These are phyloP conservation scores for Pseudocercospora vitis DNA, from an alignment of 2,329 filamentous ascomycete genomes.

Conservation along the genomic window DNA sequence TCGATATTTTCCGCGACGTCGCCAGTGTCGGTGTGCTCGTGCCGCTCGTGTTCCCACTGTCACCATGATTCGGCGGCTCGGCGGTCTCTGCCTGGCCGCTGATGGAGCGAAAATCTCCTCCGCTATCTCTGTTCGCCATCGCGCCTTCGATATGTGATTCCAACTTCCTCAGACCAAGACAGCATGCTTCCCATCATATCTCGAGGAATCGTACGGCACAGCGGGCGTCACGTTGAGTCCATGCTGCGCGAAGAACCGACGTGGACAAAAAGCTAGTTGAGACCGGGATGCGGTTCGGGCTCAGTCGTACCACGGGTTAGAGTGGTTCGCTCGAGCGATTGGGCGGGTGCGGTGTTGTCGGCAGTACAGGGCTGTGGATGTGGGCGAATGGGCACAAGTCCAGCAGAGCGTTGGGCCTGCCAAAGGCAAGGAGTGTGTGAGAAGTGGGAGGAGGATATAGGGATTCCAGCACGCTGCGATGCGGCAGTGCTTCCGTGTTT, in stretches of 20 bases:
- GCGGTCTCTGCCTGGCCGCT: slow-evolving; percentile 40
- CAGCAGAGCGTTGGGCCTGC: not conserved
- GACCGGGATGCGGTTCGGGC: slow-evolving; percentile 3
- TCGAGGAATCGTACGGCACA: not conserved
- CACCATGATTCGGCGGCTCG: slow-evolving; percentile 35
- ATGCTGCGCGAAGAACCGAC: slow-evolving; percentile 13
- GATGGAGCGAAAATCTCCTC: slow-evolving; percentile 39
- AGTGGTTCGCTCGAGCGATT: not conserved
- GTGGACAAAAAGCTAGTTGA: slow-evolving; percentile 11
- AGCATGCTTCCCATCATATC: slow-evolving; percentile 18
- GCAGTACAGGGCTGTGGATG: not conserved
- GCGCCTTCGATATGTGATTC: slow-evolving; percentile 21
- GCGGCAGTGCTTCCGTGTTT: not conserved
- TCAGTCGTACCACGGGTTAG: not conserved
- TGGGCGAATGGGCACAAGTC: not conserved
- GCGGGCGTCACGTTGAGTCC: slow-evolving; percentile 19
- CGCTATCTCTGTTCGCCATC: slow-evolving; percentile 37
- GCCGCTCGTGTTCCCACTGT: slow-evolving; percentile 12
- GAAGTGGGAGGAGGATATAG: not conserved
- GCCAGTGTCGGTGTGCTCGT: slow-evolving; percentile 12
- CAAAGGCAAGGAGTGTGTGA: too few relatives aligned
- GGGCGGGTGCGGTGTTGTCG: not conserved
- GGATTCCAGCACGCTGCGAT: too few relatives aligned
- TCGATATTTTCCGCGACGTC: slow-evolving; percentile 19
- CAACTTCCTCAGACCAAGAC: slow-evolving; percentile 8